Base-by-base conservation (phyloP, 2,329 filamentous ascomycete genomes). In the Diaporthe citrichinensis region DNA sequence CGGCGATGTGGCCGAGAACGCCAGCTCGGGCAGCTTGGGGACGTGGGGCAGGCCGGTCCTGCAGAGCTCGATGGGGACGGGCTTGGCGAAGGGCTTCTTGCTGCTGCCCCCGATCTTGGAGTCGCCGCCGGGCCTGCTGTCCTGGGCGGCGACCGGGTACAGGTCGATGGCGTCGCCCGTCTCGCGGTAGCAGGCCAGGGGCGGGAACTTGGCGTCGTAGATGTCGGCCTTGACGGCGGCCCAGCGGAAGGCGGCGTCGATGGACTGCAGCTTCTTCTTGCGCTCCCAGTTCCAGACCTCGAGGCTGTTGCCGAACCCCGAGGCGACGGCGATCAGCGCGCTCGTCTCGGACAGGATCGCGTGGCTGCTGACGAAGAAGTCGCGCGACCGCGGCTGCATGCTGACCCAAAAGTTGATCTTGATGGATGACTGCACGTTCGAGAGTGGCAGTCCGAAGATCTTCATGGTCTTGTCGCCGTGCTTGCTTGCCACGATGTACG, bases 301-400 rank as follows among this genome's bases (percentile, higher is more conserved):
- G 36, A 86, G 79, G 4, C 81, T 79, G 67, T 84, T 81, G 44
- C 85, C 85, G 71, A 86, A 86, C 5, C 82, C 82, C 2, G 83
- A 80, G 15, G 85, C 81, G 39, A 86, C 81, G 39, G 84, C 85
- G 25, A 85, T 80, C 28, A 86, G 77, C 46, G 78, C 82, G 17
- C 80, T 80, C 0, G 84, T 76, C 77, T 86, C 85, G 0, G 84
- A 85, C 10, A 86, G 79, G 74, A 86, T 84, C 28, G 83, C 81
- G 74, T 86, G 85, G 77, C 84, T 86, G 74, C 83, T 84, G n/a
- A 86, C 84, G 71, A 86, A 81, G 76, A 86, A 86, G 53, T 86
- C 84, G 69, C 85, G 83, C 4, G 83, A 85, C 0, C 85, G 82
- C 2, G 80, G 78, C 61, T 82, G 83, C 5, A 84, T 83, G 9